Evolutionary conservation across 208 protist genomes (phyloP), one percentile per base, ranked within the genome.

Genomic region (Crithidia thermophila): DNA sequence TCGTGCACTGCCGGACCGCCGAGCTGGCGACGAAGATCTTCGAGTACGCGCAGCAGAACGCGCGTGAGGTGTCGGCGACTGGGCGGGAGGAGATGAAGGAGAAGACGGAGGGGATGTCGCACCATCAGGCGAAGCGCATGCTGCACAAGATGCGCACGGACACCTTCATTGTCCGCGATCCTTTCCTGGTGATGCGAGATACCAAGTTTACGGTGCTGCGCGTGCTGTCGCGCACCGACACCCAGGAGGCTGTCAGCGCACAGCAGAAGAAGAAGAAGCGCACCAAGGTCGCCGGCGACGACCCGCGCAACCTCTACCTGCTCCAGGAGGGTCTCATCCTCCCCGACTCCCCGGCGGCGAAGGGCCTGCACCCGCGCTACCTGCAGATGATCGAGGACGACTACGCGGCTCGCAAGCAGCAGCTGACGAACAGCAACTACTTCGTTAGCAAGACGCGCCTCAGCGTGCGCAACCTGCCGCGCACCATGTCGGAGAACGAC

Each of bases 391-490:
- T 95, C 71, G 65, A 85, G 49, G 64, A 88, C n/a, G 90, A 92
- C 76, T 95, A 94, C 67, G 83, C 89, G 64, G 62, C 76, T 16
- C 84, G 90, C 14, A 94, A 94, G 81, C 67, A 69, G 66, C 87
- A 97, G 74, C 82, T 97, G 34, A 75, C 78, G 18, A 90, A 97
- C 67, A 94, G 80, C 79, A 97, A 95, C 77, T 95, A 85, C 74
- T 97, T 95, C 63, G 87, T 98, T 39, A 97, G 92, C 61, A 86
- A 70, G 49, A 98, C 94, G 4, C 85, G 95, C 21, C 76, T 98
- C 3, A 94, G 82, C 67, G 82, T 98, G 60, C 91, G 91, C 28
- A 97, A 98, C 67, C 62, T 98, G 42, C 95, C 95, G 39, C 84
- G 84, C 34, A 90, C 81, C 27, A 84, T 97, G 83, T 81, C 81